Conservation (phyloP, 148 eudicot genomes). For the Arbutus unedo region DNA sequence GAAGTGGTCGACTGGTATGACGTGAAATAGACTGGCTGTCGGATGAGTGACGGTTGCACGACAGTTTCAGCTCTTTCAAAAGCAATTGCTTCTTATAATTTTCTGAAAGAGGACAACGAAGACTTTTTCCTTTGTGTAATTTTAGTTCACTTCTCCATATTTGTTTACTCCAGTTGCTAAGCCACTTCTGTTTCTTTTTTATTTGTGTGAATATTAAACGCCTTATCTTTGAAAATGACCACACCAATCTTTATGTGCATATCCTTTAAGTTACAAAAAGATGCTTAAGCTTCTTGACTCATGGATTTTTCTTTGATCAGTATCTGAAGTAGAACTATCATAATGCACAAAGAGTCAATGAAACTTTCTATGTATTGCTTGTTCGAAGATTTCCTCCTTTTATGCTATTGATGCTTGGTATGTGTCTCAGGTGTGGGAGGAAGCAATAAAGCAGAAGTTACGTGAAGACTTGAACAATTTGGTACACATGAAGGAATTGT, state of each 20-base stretch:
- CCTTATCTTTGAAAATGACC: neutral
- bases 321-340: neutral
- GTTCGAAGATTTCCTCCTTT: conserved; percentile 1
- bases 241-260: neutral
- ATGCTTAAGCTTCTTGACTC: neutral
- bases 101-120: neutral
- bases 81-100: neutral
- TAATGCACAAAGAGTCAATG: neutral
- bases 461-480: conserved; percentile 85
- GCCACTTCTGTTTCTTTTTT: neutral
- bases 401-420: neutral
- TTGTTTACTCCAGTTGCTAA: neutral
- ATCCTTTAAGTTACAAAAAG: neutral
- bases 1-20: neutral
- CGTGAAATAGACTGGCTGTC: neutral
- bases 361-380: neutral
- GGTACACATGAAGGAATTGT: conserved; percentile 33
- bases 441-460: conserved; percentile 73
- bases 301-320: neutral
- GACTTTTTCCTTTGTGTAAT: neutral
- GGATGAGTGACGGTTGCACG: neutral
- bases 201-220: neutral
- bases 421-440: conserved; percentile 68
- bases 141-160: neutral
- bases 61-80: neutral